A percentile compares a stretch with the other conserved stretches of the same genome.
These are phyloP conservation scores for Paecilomyces formosus DNA, from an alignment of 2,329 filamentous ascomycete genomes.

Conservation along the genomic window DNA sequence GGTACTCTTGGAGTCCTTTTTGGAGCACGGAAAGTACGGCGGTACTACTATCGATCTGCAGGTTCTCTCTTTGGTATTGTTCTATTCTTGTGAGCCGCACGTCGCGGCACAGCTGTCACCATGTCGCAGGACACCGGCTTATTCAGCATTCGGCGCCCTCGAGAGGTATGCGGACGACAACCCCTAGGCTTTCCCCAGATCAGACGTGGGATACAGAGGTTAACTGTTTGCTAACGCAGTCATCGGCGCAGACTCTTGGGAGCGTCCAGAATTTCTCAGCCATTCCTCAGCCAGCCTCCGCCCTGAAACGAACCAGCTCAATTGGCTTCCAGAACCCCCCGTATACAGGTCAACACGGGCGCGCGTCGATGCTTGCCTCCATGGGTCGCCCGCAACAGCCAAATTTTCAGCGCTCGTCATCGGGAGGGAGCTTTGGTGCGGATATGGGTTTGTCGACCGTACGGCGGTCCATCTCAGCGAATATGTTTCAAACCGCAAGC, in stretches of 20 bases:
- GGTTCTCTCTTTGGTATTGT: neutral
- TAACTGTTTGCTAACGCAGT: constrained; percentile 11
- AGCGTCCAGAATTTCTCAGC: constrained; percentile 74
- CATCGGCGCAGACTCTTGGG: constrained; percentile 60
- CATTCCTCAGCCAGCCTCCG: constrained; percentile 84
- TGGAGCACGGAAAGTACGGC: neutral
- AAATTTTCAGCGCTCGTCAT: constrained; percentile 74
- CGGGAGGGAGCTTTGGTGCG: constrained; percentile 63
- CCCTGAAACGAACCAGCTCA: constrained; percentile 87
- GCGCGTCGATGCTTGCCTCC: constrained; percentile 84
- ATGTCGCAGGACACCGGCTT: constrained; percentile 86
- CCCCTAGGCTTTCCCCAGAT: neutral
- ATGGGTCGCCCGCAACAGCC: constrained; percentile 77
- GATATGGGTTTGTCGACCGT: constrained; percentile 77
- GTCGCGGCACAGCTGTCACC: constrained; percentile 24
- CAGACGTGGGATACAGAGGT: neutral
- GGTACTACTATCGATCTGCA: neutral
- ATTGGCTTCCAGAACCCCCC: constrained; percentile 57
- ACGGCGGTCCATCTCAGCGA: constrained; percentile 70
- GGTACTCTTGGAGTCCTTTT: neutral
- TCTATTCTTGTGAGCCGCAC: constrained; percentile 10
- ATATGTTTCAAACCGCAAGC: constrained; percentile 49
- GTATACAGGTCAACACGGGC: constrained; percentile 64
- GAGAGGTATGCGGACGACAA: constrained; percentile 60
- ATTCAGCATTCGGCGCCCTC: constrained; percentile 84